A percentile compares a stretch with the other conserved stretches of the same genome.
These are phyloP conservation scores for Polyporus tsugae DNA, from an alignment of 1,284 basidiomycete genomes.

Conservation along the genomic window DNA sequence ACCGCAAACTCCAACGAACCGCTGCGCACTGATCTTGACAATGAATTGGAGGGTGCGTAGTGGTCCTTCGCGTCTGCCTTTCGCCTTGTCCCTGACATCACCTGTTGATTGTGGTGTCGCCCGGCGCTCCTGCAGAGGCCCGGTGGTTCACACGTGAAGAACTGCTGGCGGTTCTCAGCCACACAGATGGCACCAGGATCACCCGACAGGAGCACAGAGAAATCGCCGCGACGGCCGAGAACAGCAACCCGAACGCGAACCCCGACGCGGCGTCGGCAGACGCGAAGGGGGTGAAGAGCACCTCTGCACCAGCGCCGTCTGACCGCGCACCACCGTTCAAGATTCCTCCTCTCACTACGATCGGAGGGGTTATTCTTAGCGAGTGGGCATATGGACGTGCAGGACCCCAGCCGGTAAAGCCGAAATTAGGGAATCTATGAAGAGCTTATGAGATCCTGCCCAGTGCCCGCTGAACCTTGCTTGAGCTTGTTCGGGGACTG, in stretches of 20 bases:
- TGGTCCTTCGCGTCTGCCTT: slow-evolving; percentile 16
- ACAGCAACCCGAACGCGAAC: slow-evolving; percentile 26
- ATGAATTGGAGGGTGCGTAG: slow-evolving; percentile 87
- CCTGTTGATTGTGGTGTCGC: slow-evolving; percentile 5
- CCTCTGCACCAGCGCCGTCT: slow-evolving; percentile 37
- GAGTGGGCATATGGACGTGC: slow-evolving; percentile 66
- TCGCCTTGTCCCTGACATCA: slow-evolving; percentile 4
- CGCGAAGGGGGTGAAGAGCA: slow-evolving; percentile 22
- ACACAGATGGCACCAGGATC: slow-evolving; percentile 63
- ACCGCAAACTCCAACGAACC: slow-evolving; percentile 75
- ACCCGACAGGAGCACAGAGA: slow-evolving; percentile 65
- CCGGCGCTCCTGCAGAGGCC: slow-evolving; percentile 65
- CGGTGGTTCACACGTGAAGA: slow-evolving; percentile 87
- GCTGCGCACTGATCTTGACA: slow-evolving; percentile 91
- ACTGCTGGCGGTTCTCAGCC: slow-evolving; percentile 68
- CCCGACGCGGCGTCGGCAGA: slow-evolving; percentile 28
- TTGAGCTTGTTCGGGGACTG: neutral
- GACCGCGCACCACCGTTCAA: slow-evolving; percentile 55
- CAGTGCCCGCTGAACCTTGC: neutral
- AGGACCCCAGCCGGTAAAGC: slow-evolving; percentile 31
- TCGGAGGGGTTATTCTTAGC: slow-evolving; percentile 74
- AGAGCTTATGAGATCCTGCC: neutral
- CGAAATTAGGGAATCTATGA: slow-evolving; percentile 24
- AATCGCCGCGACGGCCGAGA: slow-evolving; percentile 49
- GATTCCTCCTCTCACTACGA: slow-evolving; percentile 73